Conservation (phyloP, 768 basidiomycete species). For the Artomyces pyxidatus region DNA sequence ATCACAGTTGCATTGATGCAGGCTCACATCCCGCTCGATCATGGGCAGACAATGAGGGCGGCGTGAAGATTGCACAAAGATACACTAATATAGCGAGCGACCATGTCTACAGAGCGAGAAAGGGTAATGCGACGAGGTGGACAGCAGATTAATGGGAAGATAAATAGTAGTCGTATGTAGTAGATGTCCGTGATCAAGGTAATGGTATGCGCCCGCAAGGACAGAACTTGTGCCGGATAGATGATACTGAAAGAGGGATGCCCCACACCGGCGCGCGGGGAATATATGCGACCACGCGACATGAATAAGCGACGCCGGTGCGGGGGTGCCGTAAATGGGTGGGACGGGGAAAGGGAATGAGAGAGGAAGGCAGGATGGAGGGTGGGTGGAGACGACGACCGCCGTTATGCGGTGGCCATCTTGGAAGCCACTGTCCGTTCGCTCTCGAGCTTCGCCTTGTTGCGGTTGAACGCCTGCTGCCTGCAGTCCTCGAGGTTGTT, state of each 20-base stretch:
- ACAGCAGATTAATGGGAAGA: neutral
- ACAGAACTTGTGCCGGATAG: conserved; percentile 10
- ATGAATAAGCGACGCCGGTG: neutral
- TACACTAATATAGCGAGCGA: neutral
- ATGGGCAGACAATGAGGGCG: no score
- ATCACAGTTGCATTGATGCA: no score
- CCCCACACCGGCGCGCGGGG: conserved; percentile 4
- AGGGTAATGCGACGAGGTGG: neutral
- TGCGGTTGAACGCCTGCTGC: conserved; percentile 81
- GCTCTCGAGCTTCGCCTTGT: conserved; percentile 82
- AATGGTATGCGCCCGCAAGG: conserved; percentile 20
- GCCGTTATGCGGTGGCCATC: conserved; percentile 65
- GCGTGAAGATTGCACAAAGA: neutral
- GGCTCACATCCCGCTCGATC: no score
- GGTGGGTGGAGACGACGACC: conserved; percentile 8
- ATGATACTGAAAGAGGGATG: conserved; percentile 13
- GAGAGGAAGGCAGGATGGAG: conserved; percentile 1
- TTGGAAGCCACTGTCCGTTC: conserved; percentile 83
- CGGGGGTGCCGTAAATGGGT: neutral
- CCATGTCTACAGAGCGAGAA: neutral
- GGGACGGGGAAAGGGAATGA: neutral
- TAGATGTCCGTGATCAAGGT: conserved; percentile 13
- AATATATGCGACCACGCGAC: conserved; percentile 3
- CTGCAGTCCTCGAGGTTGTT: conserved; percentile 77
- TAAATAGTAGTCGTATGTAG: neutral